Evolutionary conservation across 2,329 filamentous ascomycete species (phyloP), one percentile per base, ranked within the genome.

Genomic region (Apiospora pterosperma): DNA sequence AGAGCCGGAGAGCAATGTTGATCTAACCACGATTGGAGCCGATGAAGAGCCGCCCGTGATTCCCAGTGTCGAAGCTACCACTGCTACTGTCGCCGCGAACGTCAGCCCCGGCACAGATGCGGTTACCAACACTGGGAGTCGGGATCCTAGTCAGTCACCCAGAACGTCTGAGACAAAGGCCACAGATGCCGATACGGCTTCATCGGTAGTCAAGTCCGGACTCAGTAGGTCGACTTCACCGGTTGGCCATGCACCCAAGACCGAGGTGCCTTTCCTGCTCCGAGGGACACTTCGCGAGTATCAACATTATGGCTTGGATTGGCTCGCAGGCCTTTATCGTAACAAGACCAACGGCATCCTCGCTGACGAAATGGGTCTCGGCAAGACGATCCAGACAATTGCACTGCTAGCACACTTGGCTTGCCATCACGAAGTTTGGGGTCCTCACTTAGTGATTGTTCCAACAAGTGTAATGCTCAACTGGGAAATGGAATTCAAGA

Each of bases 401-500:
- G 90, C 96, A 4, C 82, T 99, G 3, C 83, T 99, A 41, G 96
- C 96, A 5, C 95, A 99, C 75, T 84, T 99, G 39, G 96, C 96
- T 10, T 94, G 94, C 67, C 86, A 93, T 42, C 92, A 97, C 74
- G 88, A 93, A 72, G 89, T 97, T 5, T 99, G 96, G 96, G 96
- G 96, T 0, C 93, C 96, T 0, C 96, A 99, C 81, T 82, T 99
- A 28, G 92, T 99, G 60, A 91, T 99, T 66, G 96, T 99, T 2
- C 96, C 96, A 1, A 99, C 96, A 2, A 98, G 94, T 77, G 96
- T 99, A 60, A 97, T 99, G 85, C 87, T 99, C 69, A 99, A 99
- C 75, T 99, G 96, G 96, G 96, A 99, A 77, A 98, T 98, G 91
- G 96, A 99, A 78, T 99, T 99, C 84, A 98, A 98, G 75, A 99